Base-by-base conservation (phyloP, 257 asterid species). In the Orobanche coerulescens region DNA sequence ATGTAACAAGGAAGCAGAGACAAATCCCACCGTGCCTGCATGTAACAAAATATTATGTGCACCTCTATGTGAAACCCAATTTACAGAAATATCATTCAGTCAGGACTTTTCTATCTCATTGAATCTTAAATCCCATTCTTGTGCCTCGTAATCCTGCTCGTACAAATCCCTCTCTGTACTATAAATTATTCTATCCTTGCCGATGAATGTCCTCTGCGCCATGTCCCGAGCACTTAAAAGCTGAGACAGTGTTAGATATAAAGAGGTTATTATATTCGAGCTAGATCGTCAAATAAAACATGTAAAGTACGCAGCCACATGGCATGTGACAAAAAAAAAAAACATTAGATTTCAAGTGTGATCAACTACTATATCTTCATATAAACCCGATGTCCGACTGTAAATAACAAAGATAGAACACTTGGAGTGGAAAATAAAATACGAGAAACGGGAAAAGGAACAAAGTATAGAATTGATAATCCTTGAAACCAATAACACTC, bases 141-240 rank as follows among this genome's bases (percentile, higher is more conserved):
- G 75, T n/a, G 76, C 76, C 1, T 89, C 98, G 14, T 86, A 86
- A 34, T 83, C 93, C 74, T 93, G 98, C 51, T 93, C 95, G 4
- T 24, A 50, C 65, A 89, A 46, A 76, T 89, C 95, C 78, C 70
- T 82, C 56, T 84, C 94, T 0, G 95, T 89, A 48, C 97, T 93
- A 71, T 93, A 93, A 20, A 93, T 87, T 55, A 93, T 93, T 66
- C 75, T 75, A 64, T 93, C 98, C 84, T 81, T 67, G 30, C 98
- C 80, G 26, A 93, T 86, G 73, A 79, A 84, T 14, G 89, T 86
- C 81, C 79, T 77, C 62, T 89, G 88, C 6, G 98, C 96, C 97
- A 93, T 86, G 73, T 89, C 96, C 57, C 98, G 84, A 4, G 98
- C 97, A 66, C 89, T 93, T 79, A 86, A 64, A 69, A 93, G 77